Base-by-base conservation (phyloP, 2,329 filamentous ascomycete genomes). In the Juglanconis juglandina region DNA sequence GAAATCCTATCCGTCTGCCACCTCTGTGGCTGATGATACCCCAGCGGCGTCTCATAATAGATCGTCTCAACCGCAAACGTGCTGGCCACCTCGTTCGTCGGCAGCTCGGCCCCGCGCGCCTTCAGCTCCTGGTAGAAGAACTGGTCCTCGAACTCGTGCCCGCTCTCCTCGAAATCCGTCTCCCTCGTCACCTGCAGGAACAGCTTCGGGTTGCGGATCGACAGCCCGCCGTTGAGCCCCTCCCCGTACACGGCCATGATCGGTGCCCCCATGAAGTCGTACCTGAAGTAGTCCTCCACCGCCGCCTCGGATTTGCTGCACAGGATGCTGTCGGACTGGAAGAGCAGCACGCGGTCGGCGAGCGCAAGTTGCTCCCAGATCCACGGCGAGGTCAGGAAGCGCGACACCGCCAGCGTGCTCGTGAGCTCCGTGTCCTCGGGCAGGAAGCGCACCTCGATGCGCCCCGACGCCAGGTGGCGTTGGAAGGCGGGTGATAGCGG, bases 271-370 rank as follows among this genome's bases (percentile, higher is more conserved):
- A 74, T 63, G 24, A 71, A 66, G 60, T 74, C 72, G 52, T 64
- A 73, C 37, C 62, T 59, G 30, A 74, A 32, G 59, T 72, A 74
- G 48, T 72, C 71, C 42, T 74, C 72, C 17, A 68, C 68, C 46
- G 59, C 63, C 6, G 56, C 58, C 30, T 63, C 33, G 7, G 71
- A 61, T 14, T 66, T 68, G 39, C 65, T 63, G 66, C 71, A 74
- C 9, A 74, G 58, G 53, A 74, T 68, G 62, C 68, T 72, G 62
- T 76, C 75, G 33, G 70, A 68, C 67, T 76, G 74, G 69, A 76
- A 77, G 8, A 75, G 59, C 14, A 76, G 69, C 14, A 74, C 61
- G 58, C 70, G 68, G 17, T 53, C 33, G 39, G 70, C 71, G 3
- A 65, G 65, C 14, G 60, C 56, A 30, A 74, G 65, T 49, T 72